Evolutionary conservation across 2,329 filamentous ascomycete genomes (phyloP), one percentile per base, ranked within the genome.

Genomic region (Venturia aucupariae): DNA sequence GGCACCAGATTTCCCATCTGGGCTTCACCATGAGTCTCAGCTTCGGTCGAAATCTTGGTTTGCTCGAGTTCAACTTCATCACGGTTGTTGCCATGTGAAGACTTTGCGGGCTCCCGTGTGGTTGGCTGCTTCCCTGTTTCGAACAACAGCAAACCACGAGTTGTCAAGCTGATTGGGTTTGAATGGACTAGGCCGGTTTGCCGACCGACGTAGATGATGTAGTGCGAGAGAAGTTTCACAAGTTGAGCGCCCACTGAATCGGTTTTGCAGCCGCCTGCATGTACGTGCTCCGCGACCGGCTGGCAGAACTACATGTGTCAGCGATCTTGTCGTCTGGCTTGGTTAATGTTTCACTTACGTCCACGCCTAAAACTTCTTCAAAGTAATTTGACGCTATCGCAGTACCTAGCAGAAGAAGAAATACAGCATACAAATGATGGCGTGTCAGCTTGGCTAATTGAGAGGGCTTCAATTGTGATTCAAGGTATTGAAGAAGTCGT

Each of bases 181-280:
- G 48, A 54, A 15, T 30, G 22, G 2, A 54, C 11, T 2, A 62
- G 39, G 27, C 60, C 60, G 30, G 41, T 46, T 32, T 44, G 42
- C 32, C 48, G 60, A 13, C 60, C 60, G 44, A 62, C 27, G 17
- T 62, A 62, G 22, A 62, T 39, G 32, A 62, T 62, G 24, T 62
- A 48, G 35, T 62, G 60, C 4, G 60, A 32, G 11, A 62, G 60
- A 13, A 62, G 60, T 17, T 27, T 62, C 5, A 62, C 27, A 11
- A 62, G 42, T 11, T 62, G 39, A n/a, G 60, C 27, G 15, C 19
- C 57, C 2, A 22, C n/a, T 39, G n/a, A 60, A 39, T 24, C 17
- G n/a, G 15, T 30, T 59, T 32, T 22, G 54, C n/a, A n/a, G n/a
- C n/a, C n/a, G n/a, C 22, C 15, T 32, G 30, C 15, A 22, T 32